Percentiles rank a stretch among this genome's conserved stretches.
Conservation (phyloP, 176 grass and related monocot species). For the Juncus effusus region DNA sequence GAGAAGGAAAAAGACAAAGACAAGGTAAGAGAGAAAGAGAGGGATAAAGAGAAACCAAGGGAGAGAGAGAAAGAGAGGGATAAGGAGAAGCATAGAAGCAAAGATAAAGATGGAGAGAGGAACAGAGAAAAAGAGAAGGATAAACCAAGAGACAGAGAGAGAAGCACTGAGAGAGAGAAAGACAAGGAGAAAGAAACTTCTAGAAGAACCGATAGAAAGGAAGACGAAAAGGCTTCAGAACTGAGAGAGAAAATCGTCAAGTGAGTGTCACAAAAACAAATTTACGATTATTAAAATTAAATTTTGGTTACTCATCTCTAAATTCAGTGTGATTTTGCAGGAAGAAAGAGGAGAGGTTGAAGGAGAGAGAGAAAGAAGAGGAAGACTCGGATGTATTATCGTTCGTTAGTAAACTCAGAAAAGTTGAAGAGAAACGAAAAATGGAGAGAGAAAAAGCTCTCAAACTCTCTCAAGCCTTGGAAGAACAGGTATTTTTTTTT, state of each 20-base stretch:
- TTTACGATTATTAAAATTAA: constrained; percentile 5
- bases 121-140: constrained; percentile 43
- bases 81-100: constrained; percentile 42
- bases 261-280: constrained; percentile 29
- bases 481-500: constrained; percentile 61
- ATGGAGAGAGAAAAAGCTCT: constrained; percentile 78
- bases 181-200: constrained; percentile 24
- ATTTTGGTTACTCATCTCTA: constrained; percentile 35
- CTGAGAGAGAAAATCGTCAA: constrained; percentile 57
- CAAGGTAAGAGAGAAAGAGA: constrained; percentile 8
- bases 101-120: constrained; percentile 34
- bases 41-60: constrained; percentile 8
- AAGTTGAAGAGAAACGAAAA: constrained; percentile 65
- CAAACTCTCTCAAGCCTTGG: constrained; percentile 61
- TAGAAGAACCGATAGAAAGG: constrained; percentile 21
- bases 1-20: constrained; percentile 44
- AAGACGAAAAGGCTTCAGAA: constrained; percentile 27
- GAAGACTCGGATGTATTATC: constrained; percentile 64
- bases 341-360: constrained; percentile 74
- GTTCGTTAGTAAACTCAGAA: constrained; percentile 79
- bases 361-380: constrained; percentile 64
- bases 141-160: constrained; percentile 50
- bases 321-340: constrained; percentile 58
- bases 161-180: constrained; percentile 35
- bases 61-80: constrained; percentile 35